Evolutionary conservation across 768 basidiomycete species (phyloP).

Genomic region (Harrya chromipes): DNA sequence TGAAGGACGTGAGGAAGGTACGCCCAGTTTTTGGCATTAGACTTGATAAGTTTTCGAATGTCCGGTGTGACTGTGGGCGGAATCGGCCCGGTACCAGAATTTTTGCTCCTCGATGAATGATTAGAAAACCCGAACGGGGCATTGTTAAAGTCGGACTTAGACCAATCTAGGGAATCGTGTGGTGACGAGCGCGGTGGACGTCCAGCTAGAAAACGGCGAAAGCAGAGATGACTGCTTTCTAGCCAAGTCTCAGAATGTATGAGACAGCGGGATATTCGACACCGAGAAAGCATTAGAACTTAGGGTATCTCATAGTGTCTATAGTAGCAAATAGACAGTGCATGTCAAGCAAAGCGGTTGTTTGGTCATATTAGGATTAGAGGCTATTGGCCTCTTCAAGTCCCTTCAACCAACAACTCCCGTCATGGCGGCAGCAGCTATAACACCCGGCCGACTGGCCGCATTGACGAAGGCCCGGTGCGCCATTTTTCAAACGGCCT

Average conservation of each 20-base stretch:
- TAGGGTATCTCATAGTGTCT: constrained; percentile 1
- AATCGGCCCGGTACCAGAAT: not conserved
- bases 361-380: constrained; percentile 31
- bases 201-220: constrained; percentile 17
- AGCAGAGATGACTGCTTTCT: constrained; percentile 16
- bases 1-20: constrained; percentile 24
- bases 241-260: constrained; percentile 16
- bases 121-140: not conserved
- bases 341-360: constrained; percentile 8
- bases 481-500: constrained; percentile 80
- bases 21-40: constrained; percentile 41
- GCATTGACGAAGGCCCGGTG: constrained; percentile 64
- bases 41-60: constrained; percentile 30
- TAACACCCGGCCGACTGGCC: constrained; percentile 51
- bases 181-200: not conserved
- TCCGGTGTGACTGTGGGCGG: constrained; percentile 7
- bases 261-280: constrained; percentile 14
- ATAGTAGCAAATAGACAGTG: not conserved
- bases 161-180: constrained; percentile 1
- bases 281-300: constrained; percentile 22
- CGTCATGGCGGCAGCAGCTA: constrained; percentile 32
- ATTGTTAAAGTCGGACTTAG: not conserved
- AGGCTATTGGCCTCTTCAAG: constrained; percentile 14
- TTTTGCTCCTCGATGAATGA: constrained; percentile 1
- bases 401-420: not conserved